Conservation (phyloP, 2,329 filamentous ascomycete species). For the Ophiocordyceps camponoti-leonardi region DNA sequence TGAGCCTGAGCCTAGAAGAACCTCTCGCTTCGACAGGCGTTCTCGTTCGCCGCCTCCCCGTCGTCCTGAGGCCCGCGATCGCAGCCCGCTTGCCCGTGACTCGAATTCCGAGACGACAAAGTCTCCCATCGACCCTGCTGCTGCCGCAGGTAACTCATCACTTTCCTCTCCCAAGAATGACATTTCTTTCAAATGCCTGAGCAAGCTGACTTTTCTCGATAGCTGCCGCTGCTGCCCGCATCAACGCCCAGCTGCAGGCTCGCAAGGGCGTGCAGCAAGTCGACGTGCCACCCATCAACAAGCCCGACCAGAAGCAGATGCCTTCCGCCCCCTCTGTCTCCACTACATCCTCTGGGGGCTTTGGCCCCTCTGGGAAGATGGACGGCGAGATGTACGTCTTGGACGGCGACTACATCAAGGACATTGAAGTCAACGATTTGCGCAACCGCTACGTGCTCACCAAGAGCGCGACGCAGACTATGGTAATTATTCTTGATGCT, state of each 20-base stretch:
- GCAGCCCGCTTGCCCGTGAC: conserved; percentile 52
- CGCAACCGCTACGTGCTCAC: conserved; percentile 94
- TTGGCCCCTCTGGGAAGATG: conserved; percentile 34
- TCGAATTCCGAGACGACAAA: conserved; percentile 27
- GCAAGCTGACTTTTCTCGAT: conserved; percentile 8
- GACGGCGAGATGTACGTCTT: conserved; percentile 85
- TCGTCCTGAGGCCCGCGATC: conserved; percentile 52
- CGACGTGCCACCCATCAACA: conserved; percentile 68
- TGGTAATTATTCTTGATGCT: conserved; percentile 68
- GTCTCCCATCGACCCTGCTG: conserved; percentile 47
- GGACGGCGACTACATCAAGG: conserved; percentile 95
- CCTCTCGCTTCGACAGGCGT: conserved; percentile 78
- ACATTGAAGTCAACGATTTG: conserved; percentile 97
- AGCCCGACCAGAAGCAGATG: conserved; percentile 25
- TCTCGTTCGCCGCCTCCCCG: conserved; percentile 65
- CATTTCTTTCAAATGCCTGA: not conserved
- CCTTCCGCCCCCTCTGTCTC: conserved; percentile 16
- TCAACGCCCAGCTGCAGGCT: conserved; percentile 68
- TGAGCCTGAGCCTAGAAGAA: conserved; percentile 58
- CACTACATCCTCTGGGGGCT: conserved; percentile 12
- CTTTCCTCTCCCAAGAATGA: not conserved
- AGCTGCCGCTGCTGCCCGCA: conserved; percentile 79
- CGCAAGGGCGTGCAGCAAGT: conserved; percentile 84
- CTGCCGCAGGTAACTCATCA: conserved; percentile 52
- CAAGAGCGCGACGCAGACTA: conserved; percentile 94